Percentiles rank a stretch among this genome's conserved stretches.
Evolutionary conservation across 805 yeast genomes (phyloP).

Genomic region (Wickerhamiella dianesei): DNA sequence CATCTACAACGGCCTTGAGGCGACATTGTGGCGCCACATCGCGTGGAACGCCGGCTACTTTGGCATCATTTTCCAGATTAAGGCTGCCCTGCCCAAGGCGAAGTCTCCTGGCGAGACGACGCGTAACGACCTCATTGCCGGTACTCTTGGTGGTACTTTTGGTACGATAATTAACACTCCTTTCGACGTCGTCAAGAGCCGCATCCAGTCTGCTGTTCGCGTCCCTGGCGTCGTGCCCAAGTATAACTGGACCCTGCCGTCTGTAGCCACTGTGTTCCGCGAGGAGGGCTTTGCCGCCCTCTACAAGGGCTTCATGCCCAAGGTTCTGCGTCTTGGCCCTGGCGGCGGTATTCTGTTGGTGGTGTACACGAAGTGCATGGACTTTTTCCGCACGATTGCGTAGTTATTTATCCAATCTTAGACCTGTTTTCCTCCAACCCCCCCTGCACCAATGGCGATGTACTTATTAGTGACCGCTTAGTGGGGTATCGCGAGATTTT

Average conservation of each 20-base stretch:
- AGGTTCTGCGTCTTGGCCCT: slow-evolving; percentile 93
- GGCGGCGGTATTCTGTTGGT: slow-evolving; percentile 98
- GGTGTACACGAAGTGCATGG: slow-evolving; percentile 92
- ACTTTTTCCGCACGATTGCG: slow-evolving; percentile 44
- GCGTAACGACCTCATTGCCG: slow-evolving; percentile 75
- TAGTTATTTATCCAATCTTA: not conserved
- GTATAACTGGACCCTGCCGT: slow-evolving; percentile 86
- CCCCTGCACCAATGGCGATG: no score
- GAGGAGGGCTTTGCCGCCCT: slow-evolving; percentile 91
- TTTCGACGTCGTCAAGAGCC: slow-evolving; percentile 87
- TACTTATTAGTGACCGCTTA: no score
- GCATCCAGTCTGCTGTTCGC: slow-evolving; percentile 68
- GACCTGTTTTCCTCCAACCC: no score
- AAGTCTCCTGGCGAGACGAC: slow-evolving; percentile 60
- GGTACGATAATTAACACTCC: slow-evolving; percentile 96
- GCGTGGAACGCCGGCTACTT: slow-evolving; percentile 98
- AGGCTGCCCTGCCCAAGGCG: slow-evolving; percentile 66
- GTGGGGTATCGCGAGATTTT: no score
- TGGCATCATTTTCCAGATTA: slow-evolving; percentile 83
- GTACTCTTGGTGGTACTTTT: slow-evolving; percentile 91
- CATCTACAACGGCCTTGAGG: slow-evolving; percentile 87
- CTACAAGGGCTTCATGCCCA: slow-evolving; percentile 93
- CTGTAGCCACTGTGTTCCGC: slow-evolving; percentile 54
- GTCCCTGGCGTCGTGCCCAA: slow-evolving; percentile 66
- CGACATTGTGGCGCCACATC: slow-evolving; percentile 94